phyloP scores from a whole-genome alignment of 169 alveolate genomes.

The Neospora caninum region DNA sequence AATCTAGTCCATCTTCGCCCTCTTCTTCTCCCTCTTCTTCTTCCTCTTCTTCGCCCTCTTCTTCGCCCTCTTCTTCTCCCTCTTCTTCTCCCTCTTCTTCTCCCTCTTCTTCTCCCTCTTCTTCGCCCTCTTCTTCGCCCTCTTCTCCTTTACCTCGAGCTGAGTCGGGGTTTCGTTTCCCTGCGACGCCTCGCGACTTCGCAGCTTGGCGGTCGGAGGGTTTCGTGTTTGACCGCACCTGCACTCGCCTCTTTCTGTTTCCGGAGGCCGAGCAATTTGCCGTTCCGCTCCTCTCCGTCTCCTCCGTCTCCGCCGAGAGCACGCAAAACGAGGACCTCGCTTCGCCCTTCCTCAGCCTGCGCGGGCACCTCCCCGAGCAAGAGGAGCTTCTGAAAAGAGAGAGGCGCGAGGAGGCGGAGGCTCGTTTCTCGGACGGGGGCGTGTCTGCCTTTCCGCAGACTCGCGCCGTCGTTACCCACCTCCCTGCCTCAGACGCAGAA shows the following conservation, averaged over 20 bases:
- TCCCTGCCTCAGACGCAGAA: not conserved
- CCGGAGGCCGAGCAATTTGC: not conserved
- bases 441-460: not conserved
- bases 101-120: too few species aligned
- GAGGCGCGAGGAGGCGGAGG: too few species aligned
- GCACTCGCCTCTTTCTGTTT: not conserved
- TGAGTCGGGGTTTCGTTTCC: not conserved
- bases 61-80: too few species aligned
- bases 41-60: too few species aligned
- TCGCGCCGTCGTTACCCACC: not conserved
- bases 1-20: too few species aligned
- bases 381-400: too few species aligned
- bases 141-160: not conserved
- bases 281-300: not conserved
- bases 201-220: not conserved
- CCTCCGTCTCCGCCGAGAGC: not conserved
- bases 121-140: not conserved
- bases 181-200: not conserved
- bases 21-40: too few species aligned
- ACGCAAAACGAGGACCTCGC: too few species aligned
- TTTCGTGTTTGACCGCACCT: not conserved
- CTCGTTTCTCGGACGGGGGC: too few species aligned
- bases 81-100: too few species aligned
- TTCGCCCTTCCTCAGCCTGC: too few species aligned
- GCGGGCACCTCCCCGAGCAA: too few species aligned